A percentile compares a stretch with the other conserved stretches of the same genome.
These are phyloP conservation scores for Fusarium multiceps DNA, from an alignment of 2,329 filamentous ascomycete genomes.

Conservation along the genomic window DNA sequence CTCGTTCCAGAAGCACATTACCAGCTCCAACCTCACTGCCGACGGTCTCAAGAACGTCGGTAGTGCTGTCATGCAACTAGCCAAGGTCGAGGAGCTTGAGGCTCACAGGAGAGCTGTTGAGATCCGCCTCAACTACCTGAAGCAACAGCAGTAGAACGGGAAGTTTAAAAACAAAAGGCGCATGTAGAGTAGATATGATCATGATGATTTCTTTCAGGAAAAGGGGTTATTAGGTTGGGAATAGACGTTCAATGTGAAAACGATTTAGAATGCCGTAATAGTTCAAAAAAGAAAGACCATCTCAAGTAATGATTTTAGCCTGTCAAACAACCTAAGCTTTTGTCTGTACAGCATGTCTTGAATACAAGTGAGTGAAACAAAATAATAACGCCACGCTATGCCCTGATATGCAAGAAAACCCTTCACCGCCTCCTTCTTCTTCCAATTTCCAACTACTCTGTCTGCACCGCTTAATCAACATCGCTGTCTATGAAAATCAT, in stretches of 20 bases:
- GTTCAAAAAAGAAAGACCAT: conserved; percentile 5
- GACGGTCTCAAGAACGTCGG: conserved; percentile 89
- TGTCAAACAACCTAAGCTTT: conserved; percentile 35
- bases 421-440: background rate
- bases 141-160: conserved; percentile 47
- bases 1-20: conserved; percentile 98
- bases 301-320: conserved; percentile 30
- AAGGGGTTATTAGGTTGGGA: conserved; percentile 15
- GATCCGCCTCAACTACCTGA: conserved; percentile 74
- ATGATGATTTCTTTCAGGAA: conserved; percentile 20
- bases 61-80: conserved; percentile 91
- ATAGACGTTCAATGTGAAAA: conserved; percentile 20
- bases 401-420: conserved; percentile 32
- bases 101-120: conserved; percentile 91
- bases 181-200: conserved; percentile 17
- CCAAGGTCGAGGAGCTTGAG: conserved; percentile 93
- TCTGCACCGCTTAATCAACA: background rate
- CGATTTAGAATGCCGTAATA: background rate
- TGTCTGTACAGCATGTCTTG: conserved; percentile 38
- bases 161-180: conserved; percentile 17
- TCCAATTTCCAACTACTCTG: background rate
- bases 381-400: conserved; percentile 52
- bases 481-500: conserved; percentile 13
- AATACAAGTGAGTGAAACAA: conserved; percentile 39
- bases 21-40: conserved; percentile 87